Percentiles rank a stretch among this genome's conserved stretches.
These are phyloP conservation scores for Eucalyptus dawsonii DNA, from an alignment of 345 rosid species.

Conservation along the genomic window DNA sequence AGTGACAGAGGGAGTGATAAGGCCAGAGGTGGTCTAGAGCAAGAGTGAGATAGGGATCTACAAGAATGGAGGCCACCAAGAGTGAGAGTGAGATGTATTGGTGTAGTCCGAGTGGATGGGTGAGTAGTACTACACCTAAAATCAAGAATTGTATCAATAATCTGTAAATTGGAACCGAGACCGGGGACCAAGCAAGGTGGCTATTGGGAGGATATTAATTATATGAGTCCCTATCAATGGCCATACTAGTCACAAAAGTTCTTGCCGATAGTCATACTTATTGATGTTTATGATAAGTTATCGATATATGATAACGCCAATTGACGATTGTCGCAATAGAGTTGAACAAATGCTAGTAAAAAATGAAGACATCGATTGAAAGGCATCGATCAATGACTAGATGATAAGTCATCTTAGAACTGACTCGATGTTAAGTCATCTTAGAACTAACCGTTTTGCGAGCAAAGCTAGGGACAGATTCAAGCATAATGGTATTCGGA, in stretches of 20 bases:
- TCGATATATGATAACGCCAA: fast-evolving
- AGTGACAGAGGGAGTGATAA: too few relatives aligned
- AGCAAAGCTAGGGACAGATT: background rate
- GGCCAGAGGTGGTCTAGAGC: too few relatives aligned
- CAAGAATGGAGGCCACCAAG: fast-evolving
- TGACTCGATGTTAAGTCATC: too few relatives aligned
- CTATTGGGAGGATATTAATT: background rate
- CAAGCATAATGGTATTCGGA: background rate
- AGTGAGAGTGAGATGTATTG: too few relatives aligned
- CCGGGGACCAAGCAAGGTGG: background rate
- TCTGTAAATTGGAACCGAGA: too few relatives aligned
- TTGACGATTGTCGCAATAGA: background rate
- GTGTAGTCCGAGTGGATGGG: fast-evolving
- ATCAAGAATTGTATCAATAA: too few relatives aligned
- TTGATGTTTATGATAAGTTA: background rate
- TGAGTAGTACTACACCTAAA: too few relatives aligned
- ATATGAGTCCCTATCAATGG: background rate
- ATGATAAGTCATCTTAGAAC: background rate
- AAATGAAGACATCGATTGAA: background rate
- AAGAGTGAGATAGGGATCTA: too few relatives aligned
- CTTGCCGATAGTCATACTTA: background rate
- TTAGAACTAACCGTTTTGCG: background rate
- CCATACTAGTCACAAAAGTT: background rate
- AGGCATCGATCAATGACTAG: background rate
- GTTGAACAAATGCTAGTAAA: background rate